Percentiles rank a stretch among this genome's conserved stretches.
Evolutionary conservation across 805 yeast species (phyloP).

Genomic region (Pichia scutulata): DNA sequence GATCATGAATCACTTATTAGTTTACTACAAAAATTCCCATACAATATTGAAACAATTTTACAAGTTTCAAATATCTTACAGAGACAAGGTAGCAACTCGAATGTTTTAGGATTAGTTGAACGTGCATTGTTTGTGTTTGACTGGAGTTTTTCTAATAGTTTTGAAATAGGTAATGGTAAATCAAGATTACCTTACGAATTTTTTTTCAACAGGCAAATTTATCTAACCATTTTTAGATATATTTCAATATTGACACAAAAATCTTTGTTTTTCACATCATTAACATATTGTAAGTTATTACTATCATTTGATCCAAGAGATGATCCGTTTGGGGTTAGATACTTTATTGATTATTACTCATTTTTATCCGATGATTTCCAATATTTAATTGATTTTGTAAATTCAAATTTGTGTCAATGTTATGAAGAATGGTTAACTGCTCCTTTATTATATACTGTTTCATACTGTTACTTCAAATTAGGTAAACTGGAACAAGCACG

Average conservation of each 20-base stretch:
- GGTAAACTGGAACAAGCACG: slow-evolving; percentile 37
- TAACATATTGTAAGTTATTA: slow-evolving; percentile 63
- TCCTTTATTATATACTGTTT: slow-evolving; percentile 58
- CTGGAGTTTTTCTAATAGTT: slow-evolving; percentile 55
- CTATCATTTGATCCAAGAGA: slow-evolving; percentile 63
- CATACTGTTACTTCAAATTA: slow-evolving; percentile 49
- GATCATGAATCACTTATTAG: slow-evolving; percentile 67
- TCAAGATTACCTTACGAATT: slow-evolving; percentile 69
- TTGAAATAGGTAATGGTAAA: slow-evolving; percentile 49
- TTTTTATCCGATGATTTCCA: slow-evolving; percentile 55
- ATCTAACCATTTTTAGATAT: slow-evolving; percentile 64
- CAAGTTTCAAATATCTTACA: slow-evolving; percentile 69
- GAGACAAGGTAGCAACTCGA: slow-evolving; percentile 69
- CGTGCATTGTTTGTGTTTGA: slow-evolving; percentile 75
- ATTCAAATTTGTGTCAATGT: slow-evolving; percentile 48
- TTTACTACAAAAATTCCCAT: slow-evolving; percentile 54
- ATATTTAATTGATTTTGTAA: slow-evolving; percentile 49
- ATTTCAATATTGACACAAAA: slow-evolving; percentile 64
- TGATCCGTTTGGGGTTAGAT: slow-evolving; percentile 80
- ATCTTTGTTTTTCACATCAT: slow-evolving; percentile 71
- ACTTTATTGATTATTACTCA: slow-evolving; percentile 75
- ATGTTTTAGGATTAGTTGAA: slow-evolving; percentile 68
- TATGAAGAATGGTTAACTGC: slow-evolving; percentile 68
- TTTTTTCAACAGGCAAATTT: slow-evolving; percentile 70
- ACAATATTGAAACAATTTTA: slow-evolving; percentile 69